Base-by-base conservation (phyloP, 208 protist species). In the Leishmania amazonensis region DNA sequence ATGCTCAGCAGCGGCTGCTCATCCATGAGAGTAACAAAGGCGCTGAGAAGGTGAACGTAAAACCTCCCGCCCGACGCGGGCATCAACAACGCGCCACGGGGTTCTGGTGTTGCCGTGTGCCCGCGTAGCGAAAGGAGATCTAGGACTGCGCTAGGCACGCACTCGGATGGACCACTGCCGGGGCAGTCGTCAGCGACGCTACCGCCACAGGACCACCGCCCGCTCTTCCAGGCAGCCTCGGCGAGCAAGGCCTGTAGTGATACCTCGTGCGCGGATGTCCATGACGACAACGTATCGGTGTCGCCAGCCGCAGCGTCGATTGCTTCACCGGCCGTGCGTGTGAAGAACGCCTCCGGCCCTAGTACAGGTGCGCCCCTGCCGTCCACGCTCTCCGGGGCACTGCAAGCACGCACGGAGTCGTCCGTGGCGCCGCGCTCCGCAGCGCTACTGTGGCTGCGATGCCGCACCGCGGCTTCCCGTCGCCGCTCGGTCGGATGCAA, bases 171-270 rank as follows among this genome's bases (percentile, higher is more conserved):
- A 7, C 70, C 11, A 40, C 42, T 42, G 19, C 35, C 13, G 54
- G 54, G 9, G 38, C n/a, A 35, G 57, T 19, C 42, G 53, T 13
- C 51, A 21, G 9, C 35, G 51, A 8, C 24, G 7, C 31, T 11
- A 17, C 13, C 7, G 6, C 17, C 9, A 65, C 28, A 17, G 9
- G 72, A 60, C 89, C 91, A 95, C 49, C 62, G 81, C 0, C 85
- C 84, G 64, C 88, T 88, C 58, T 86, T 85, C 89, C 88, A 95
- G n/a, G 91, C 81, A 4, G 88, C 88, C 81, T 87, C 83, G 0
- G 91, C 87, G 21, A 91, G 79, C 4, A 88, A 80, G 1, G 81
- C 81, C 38, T 86, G 86, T 58, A 95, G 53, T 19, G 57, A 54
- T 9, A 38, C 47, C 53, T 82, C 81, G 65, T 85, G 76, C 5